Base-by-base conservation (phyloP, 306 rosid species). In the Lathyrus oleraceus region DNA sequence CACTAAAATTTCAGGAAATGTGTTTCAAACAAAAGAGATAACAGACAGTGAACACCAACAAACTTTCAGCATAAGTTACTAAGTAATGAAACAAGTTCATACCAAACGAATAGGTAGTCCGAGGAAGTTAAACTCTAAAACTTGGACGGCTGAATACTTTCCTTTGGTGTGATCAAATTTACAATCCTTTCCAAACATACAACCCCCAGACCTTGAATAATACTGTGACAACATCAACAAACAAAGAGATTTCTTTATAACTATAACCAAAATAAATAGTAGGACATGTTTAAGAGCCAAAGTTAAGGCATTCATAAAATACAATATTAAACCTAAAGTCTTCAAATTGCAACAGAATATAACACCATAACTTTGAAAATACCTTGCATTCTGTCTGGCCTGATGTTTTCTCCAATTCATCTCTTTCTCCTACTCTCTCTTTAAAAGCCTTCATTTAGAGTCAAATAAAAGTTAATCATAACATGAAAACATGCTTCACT, bases 91-190 rank as follows among this genome's bases (percentile, higher is more conserved):
- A 9, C 6, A 44, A 59, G 72, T 59, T 73, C 54, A 71, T 90
- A 90, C 98, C 92, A 19, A 62, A 74, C 98, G 98, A 75, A 94
- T 82, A 61, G 98, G 98, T 78, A 94, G 78, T 64, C 97, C 97
- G 13, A 88, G 75, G 84, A 90, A 94, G 79, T 94, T 94, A 45
- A 85, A 84, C 73, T 94, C 96, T 38, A 66, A 52, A 77, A 76
- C 54, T 54, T 86, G 69, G 43, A 76, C 72, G 6, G 75, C 73
- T 1, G 81, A 58, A 74, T 19, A 47, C 30, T 72, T 85, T 67
- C 72, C 81, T 73, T 75, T 80, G 23, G 84, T 73, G 89, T 94
- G 98, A 89, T 77, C 84, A 83, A 84, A 90, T 81, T 86, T 88
- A 79, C 98, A 94, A 28, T 87, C 85, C 12, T 84, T 76, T 64